Evolutionary conservation across 2,329 filamentous ascomycete species (phyloP), one percentile per base, ranked within the genome.

Genomic region (Aspergillus tamarii): DNA sequence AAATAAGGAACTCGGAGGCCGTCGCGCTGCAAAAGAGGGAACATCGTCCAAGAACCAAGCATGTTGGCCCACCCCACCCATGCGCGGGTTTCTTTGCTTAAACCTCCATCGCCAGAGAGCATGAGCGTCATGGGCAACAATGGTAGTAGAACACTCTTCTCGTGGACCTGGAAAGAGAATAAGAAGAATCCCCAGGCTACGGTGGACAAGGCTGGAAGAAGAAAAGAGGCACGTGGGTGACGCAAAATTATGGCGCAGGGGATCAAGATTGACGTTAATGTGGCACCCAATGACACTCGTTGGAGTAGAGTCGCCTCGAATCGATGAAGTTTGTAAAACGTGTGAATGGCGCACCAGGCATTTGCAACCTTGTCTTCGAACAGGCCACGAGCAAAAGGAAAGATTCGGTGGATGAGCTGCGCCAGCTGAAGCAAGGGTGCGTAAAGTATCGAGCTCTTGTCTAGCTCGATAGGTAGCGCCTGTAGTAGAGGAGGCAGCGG

Each of bases 311-410:
- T 84, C 3, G 88, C 78, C 0, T 92, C 88, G 69, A 93, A 95
- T 21, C 87, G 82, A 66, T 91, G 87, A 43, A 99, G 87, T 80
- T 99, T 99, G 81, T 97, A 84, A 61, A 96, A 84, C 0, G 95
- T 90, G 75, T 98, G 96, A 61, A 94, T 84, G 5, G 93, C 90
- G 76, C 95, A 99, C 95, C 95, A 99, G 73, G 97, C 91, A 76
- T 99, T 99, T 73, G 95, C 95, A 23, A 99, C 96, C 79, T 99
- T 99, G 82, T 98, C 95, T 80, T 99, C 96, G 73, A 98, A 99
- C 8, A 99, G 82, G 4, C 95, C 95, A n/a, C 95, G 89, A 1
- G 94, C 89, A 74, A 99, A 97, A 0, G 96, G 95, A 72, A 99
- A 98, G 62, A 98, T 87, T n/a, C 95, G 90, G 76, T 97, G 92